Evolutionary conservation across 2,329 filamentous ascomycete species (phyloP), one percentile per base, ranked within the genome.

Genomic region (Calonectria ilicicola): DNA sequence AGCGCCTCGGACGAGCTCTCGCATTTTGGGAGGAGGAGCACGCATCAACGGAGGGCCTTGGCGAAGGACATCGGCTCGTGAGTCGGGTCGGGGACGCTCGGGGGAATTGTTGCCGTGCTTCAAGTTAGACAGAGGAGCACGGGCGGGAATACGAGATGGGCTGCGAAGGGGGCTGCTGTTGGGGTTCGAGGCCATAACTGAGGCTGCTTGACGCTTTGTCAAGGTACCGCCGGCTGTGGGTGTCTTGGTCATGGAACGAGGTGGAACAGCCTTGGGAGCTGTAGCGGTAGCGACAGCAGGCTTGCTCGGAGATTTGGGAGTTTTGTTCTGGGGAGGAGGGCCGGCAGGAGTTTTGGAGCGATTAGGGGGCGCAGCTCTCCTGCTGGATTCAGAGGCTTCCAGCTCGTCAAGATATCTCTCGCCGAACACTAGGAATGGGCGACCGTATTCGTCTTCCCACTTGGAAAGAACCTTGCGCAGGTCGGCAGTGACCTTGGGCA

Each of bases 401-500:
- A 98, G 86, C 71, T 93, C 90, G 75, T 98, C 95, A 42, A 99
- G 88, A 81, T 98, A 99, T 76, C 95, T 90, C 81, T 98, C 94
- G 35, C 97, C 97, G 77, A 97, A 95, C 17, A 99, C 96, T 56
- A 97, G 87, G 87, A 99, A 99, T 4, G 96, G 95, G 14, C 95
- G 92, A 3, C 95, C 96, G 82, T 96, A 98, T 81, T 98, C 97
- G 66, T 98, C 93, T 82, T 99, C 97, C 92, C 95, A 99, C 56
- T 89, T 86, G 81, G 96, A 94, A 32, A 99, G 89, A n/a, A 90
- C 89, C 82, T 93, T 96, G 76, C 91, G 91, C 71, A 99, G 86
- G n/a, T 98, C 95, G 0, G 89, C 90, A 70, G 96, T 93, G 51
- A 99, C 89, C 86, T 98, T 98, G 69, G 97, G 97, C 35, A 99